These are phyloP conservation scores for Verticillium nubilum DNA, from an alignment of 2,329 filamentous ascomycete species.

Conservation along the genomic window DNA sequence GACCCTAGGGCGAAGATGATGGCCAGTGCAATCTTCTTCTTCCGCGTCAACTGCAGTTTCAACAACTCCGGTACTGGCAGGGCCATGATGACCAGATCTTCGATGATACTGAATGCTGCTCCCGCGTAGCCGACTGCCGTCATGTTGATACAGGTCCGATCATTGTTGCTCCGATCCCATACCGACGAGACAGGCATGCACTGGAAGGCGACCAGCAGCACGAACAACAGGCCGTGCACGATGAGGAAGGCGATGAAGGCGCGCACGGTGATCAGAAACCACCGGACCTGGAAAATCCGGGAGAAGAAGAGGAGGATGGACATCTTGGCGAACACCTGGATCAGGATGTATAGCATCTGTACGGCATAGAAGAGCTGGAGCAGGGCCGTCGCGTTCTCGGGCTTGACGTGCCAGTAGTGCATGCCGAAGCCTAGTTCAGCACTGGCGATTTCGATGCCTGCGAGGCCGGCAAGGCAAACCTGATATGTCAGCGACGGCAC, in stretches of 20 bases:
- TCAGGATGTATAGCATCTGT: slow-evolving; percentile 17
- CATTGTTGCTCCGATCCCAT: slow-evolving; percentile 11
- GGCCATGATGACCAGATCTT: slow-evolving; percentile 61
- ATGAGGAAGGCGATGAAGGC: slow-evolving; percentile 11
- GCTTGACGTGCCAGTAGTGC: slow-evolving; percentile 18
- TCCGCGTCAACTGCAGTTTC: slow-evolving; percentile 54
- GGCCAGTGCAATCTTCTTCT: slow-evolving; percentile 61
- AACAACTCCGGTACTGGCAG: slow-evolving; percentile 60
- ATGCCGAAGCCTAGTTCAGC: slow-evolving; percentile 15
- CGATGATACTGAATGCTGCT: slow-evolving; percentile 62
- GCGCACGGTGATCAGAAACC: slow-evolving; percentile 12
- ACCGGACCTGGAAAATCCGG: slow-evolving; percentile 13
- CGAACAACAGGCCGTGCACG: slow-evolving; percentile 12
- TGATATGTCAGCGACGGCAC: not conserved
- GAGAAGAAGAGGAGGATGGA: slow-evolving; percentile 18
- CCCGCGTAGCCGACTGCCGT: slow-evolving; percentile 61
- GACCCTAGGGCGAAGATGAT: slow-evolving; percentile 63
- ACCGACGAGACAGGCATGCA: slow-evolving; percentile 11
- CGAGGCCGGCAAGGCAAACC: slow-evolving; percentile 10
- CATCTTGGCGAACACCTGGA: slow-evolving; percentile 18
- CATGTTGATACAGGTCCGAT: slow-evolving; percentile 49
- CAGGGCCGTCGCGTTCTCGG: slow-evolving; percentile 5
- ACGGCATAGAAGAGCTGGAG: slow-evolving; percentile 13
- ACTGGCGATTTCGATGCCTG: slow-evolving; percentile 14
- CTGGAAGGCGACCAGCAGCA: slow-evolving; percentile 15